Base-by-base conservation (phyloP, 345 rosid species). In the Euphorbia lathyris region DNA sequence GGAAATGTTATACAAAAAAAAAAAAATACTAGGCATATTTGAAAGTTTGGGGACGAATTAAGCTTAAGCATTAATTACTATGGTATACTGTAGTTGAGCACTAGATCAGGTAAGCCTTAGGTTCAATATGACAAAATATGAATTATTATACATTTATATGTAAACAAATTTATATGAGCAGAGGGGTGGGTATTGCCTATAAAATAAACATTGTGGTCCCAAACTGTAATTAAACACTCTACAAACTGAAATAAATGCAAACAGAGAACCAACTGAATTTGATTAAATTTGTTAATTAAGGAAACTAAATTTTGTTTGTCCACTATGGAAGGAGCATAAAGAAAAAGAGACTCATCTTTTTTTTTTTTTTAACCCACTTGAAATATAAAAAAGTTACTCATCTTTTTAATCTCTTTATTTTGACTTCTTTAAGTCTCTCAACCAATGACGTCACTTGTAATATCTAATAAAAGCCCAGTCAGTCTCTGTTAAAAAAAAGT, bases 371-470 rank as follows among this genome's bases (percentile, higher is more conserved):
- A 34, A 34, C 38, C n/a, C 38, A 34, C 50, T 50, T 63, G 5
- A 63, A 40, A 0, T 62, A 36, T 25, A 16, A 57, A 68, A 57
- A 68, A 68, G 71, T 58, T 10, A 19, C 53, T 58, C 56, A 38
- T 57, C 10, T 61, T 61, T n/a, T n/a, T 11, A 4, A n/a, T 38
- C 1, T 22, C n/a, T 19, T 26, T 17, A 30, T 45, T 9, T 29
- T 72, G 64, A 65, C 70, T 65, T 56, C 56, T 8, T 13, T 1
- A 8, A 0, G 1, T 36, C 10, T 7, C 17, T 17, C 52, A 5
- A 6, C 68, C 60, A n/a, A 42, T 55, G 63, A 65, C 70, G 70
- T 65, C 65, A 11, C 50, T 9, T 2, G 34, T 55, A 62, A 71
- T 29, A 48, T 6, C 29, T 13, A 32, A 53, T 32, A 38, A 36